Conservation (phyloP, 129 eudicot species). For the Escallonia rubra region DNA sequence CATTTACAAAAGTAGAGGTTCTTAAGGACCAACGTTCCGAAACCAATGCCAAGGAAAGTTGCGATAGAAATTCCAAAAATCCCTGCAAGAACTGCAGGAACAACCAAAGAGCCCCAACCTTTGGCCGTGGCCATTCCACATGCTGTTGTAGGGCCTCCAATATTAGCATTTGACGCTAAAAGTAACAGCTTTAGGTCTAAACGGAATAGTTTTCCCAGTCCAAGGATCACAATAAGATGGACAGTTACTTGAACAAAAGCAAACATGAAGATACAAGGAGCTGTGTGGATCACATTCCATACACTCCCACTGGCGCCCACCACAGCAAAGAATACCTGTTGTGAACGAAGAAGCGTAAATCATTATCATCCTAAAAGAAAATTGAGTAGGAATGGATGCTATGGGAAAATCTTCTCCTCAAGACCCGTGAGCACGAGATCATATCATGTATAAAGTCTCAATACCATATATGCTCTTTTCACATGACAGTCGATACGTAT, state of each 20-base stretch:
- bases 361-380: too few species aligned
- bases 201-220: conserved; percentile 55
- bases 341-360: neutral
- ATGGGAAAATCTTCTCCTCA: too few species aligned
- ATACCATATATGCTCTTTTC: too few species aligned
- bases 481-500: too few species aligned
- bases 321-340: conserved; percentile 77
- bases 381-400: too few species aligned
- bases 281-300: conserved; percentile 63
- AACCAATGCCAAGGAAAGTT: conserved; percentile 62
- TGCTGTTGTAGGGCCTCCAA: conserved; percentile 96
- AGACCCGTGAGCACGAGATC: too few species aligned
- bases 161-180: conserved; percentile 83
- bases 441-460: too few species aligned
- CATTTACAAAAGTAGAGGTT: too few species aligned
- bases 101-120: conserved; percentile 77
- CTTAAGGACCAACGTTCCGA: conserved; percentile 56
- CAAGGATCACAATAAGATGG: conserved; percentile 62
- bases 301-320: conserved; percentile 84
- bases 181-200: conserved; percentile 56
- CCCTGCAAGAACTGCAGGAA: conserved; percentile 81
- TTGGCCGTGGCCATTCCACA: conserved; percentile 91
- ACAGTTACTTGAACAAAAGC: conserved; percentile 69
- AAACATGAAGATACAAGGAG: conserved; percentile 72
- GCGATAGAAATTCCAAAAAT: conserved; percentile 77